Conservation (phyloP, 257 asterid genomes). For the Thymus mandschuricus region DNA sequence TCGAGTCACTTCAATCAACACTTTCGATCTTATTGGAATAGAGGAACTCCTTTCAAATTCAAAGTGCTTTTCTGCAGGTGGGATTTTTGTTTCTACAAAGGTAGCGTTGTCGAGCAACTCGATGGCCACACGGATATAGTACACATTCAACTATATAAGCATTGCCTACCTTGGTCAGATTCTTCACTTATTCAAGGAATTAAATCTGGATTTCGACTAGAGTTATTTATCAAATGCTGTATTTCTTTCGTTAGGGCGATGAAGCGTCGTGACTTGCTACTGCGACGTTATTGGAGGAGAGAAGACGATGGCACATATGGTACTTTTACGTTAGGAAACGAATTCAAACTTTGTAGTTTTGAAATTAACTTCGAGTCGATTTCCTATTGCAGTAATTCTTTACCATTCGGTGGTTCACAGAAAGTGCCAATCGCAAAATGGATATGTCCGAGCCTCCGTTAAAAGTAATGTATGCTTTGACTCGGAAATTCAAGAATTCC, state of each 20-base stretch:
- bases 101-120: slow-evolving; percentile 82
- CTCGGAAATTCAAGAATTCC: slow-evolving; percentile 22
- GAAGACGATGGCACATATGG: slow-evolving; percentile 98
- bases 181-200: slow-evolving; percentile 24
- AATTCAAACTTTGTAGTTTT: background rate
- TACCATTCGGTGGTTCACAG: slow-evolving; percentile 82
- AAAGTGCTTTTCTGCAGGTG: slow-evolving; percentile 62
- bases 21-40: no score
- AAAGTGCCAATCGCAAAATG: slow-evolving; percentile 75
- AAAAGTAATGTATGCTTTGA: slow-evolving; percentile 83
- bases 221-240: slow-evolving; percentile 23
- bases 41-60: no score
- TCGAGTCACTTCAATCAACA: no score
- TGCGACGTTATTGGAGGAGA: slow-evolving; percentile 95
- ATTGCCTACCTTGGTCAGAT: slow-evolving; percentile 88
- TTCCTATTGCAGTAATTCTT: slow-evolving; percentile 68
- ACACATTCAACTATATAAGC: slow-evolving; percentile 71
- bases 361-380: background rate
- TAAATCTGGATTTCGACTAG: slow-evolving; percentile 9
- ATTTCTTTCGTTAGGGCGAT: slow-evolving; percentile 60
- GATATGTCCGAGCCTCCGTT: slow-evolving; percentile 82
- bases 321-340: slow-evolving; percentile 27
- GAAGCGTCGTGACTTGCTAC: slow-evolving; percentile 81
- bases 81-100: slow-evolving; percentile 83
- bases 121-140: slow-evolving; percentile 91